Base-by-base conservation (phyloP, 2,329 filamentous ascomycete species). In the Talaromyces sp. region DNA sequence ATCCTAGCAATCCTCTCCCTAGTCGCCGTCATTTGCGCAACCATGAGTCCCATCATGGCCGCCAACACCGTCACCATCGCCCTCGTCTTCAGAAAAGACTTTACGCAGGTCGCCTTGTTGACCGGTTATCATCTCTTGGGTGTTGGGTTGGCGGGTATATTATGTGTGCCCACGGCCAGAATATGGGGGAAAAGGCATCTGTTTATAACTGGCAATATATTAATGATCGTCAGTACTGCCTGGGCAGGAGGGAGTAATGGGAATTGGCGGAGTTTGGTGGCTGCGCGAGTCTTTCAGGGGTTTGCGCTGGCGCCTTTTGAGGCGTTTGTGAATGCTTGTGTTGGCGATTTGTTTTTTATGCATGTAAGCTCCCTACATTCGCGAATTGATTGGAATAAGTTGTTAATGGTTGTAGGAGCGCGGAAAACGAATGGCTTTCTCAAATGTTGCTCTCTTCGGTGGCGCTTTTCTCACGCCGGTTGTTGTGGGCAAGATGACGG, bases 111-210 rank as follows among this genome's bases (percentile, higher is more conserved):
- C 65, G 93, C 93, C 2, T 82, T 95, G 13, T 80, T 97, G 47
- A 97, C 93, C 0, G 93, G 93, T 62, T 96, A 93, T 77, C 93
- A 92, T 76, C 84, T 97, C 22, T 86, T 93, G 31, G 94, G 92
- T 22, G 91, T 92, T 2, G 93, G 92, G 11, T 81, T 92, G 15
- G 90, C 90, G 1, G 93, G 91, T 60, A 87, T 95, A 76, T 83
- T 97, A 69, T 93, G 93, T 77, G 93, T 97, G 2, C 91, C 94
- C 0, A 91, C 90, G 0, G 92, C 91, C 22, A 87, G 93, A 65
- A 89, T 97, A 68, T 97, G 92, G 91, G 94, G 94, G 45, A 97
- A 97, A 78, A 86, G 93, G 47, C 94, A 97, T 80, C 80, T 93
- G 17, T 97, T 96, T 76, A 79, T 97, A 29, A 71, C 96, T 1